Conservation (phyloP, 768 basidiomycete species). For the Lyophyllum semitale region DNA sequence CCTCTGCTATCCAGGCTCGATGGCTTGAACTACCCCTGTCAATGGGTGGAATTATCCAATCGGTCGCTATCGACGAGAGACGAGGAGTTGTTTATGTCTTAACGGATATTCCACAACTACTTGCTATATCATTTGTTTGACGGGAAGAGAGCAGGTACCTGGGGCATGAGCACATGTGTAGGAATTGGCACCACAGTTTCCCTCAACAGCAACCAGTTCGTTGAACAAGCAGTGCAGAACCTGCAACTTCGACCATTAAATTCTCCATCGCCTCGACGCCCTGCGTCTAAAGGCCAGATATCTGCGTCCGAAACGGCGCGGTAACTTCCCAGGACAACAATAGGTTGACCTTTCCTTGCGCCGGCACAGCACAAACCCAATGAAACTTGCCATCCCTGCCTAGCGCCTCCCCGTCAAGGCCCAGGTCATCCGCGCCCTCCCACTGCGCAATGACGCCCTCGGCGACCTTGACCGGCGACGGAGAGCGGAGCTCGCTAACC, state of each 20-base stretch:
- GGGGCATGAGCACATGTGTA: not conserved
- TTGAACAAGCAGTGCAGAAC: no score
- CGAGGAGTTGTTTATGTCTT: not conserved
- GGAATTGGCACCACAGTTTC: not conserved
- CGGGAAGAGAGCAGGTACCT: no score
- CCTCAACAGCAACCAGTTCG: no score
- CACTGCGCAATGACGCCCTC: constrained; percentile 36
- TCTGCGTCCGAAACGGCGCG: constrained; percentile 23
- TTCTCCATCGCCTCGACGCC: no score
- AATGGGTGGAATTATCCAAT: not conserved
- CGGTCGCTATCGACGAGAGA: not conserved
- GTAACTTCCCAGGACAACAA: constrained; percentile 38
- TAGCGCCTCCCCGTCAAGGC: constrained; percentile 23
- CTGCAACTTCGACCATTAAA: no score
- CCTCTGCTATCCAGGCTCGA: not conserved
- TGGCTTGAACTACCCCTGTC: not conserved
- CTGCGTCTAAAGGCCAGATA: constrained; percentile 19
- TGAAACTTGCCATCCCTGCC: constrained; percentile 34
- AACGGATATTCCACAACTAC: not conserved
- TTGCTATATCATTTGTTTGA: not conserved
- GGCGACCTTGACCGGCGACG: constrained; percentile 24
- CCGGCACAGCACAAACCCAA: constrained; percentile 32
- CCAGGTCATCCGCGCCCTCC: constrained; percentile 37
- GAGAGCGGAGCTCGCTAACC: not conserved
- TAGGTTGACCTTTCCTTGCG: constrained; percentile 33